Evolutionary conservation across 495 filamentous ascomycete genomes (phyloP), one percentile per base, ranked within the genome.

Genomic region (Neurospora sp.): DNA sequence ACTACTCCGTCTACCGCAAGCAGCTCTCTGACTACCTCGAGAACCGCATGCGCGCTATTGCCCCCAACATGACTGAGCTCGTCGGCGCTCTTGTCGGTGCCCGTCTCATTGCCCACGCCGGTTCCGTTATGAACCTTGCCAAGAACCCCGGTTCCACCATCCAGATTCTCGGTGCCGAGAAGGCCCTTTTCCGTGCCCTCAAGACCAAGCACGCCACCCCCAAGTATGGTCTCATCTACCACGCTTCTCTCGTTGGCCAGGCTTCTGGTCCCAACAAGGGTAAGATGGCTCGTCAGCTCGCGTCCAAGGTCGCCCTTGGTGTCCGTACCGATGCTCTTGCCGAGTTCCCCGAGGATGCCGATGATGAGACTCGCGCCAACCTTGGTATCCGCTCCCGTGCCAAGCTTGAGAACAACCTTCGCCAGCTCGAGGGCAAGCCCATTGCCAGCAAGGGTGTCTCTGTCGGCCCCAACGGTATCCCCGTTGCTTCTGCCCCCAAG

Each of bases 141-240:
- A 99, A 99, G 88, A 94, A 92, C 80, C 94, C 96, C 72, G 94
- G 94, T 83, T 94, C 91, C 79, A 99, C 96, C 59, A 90, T 99
- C 73, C 96, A 99, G 85, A 98, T 99, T 80, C 89, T 99, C 10
- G 96, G 96, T 83, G 96, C 96, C 73, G 96, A 99, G 85, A 99
- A 99, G 87, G 96, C 96, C 5, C 90, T 99, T 72, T 99, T 99
- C 89, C 90, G 96, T 75, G 96, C 96, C 23, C 85, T 99, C 74
- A 99, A 99, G 87, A 99, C 96, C 20, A 99, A 99, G 86, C 96
- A 98, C 81, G 93, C 98, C 79, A 99, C 96, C 14, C 96, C 96
- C 76, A 99, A 99, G 85, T 99, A 99, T 78, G 96, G 96, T 86
- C 89, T 99, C 76, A 97, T 98, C 82, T 99, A 98, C 85, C 96